Percentiles rank a stretch among this genome's conserved stretches.
Conservation (phyloP, 352 stramenopile species). For the Aphanomyces cochlioides region DNA sequence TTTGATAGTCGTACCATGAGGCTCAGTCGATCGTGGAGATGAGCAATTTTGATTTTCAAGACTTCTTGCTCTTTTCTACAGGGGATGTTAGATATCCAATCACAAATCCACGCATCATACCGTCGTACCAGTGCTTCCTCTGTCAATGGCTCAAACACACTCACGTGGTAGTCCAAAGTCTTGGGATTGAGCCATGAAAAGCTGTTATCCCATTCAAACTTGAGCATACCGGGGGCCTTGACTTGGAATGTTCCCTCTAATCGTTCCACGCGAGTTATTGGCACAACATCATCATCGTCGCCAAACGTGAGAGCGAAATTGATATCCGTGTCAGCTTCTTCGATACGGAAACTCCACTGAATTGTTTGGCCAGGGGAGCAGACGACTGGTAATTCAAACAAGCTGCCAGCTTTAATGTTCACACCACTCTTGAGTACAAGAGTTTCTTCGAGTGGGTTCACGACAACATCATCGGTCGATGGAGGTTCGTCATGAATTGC, state of each 20-base stretch:
- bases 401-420: constrained; percentile 69
- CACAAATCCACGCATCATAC: neutral
- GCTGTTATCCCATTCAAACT: constrained; percentile 78
- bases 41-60: neutral
- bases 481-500: neutral
- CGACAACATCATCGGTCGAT: neutral
- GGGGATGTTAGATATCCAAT: too few species aligned
- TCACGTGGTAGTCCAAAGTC: constrained; percentile 80
- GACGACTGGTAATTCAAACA: constrained; percentile 66
- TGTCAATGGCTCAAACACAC: constrained; percentile 53
- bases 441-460: constrained; percentile 55
- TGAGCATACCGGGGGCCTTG: constrained; percentile 41
- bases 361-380: constrained; percentile 60
- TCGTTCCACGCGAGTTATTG: constrained; percentile 49
- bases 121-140: neutral
- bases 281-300: constrained; percentile 34
- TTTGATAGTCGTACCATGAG: constrained; percentile 1
- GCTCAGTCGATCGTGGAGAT: neutral
- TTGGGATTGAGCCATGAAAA: constrained; percentile 85
- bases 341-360: constrained; percentile 74
- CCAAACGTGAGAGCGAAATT: constrained; percentile 44
- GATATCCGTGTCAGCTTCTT: constrained; percentile 64
- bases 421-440: constrained; percentile 71
- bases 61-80: constrained; percentile 21
- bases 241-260: constrained; percentile 52